Evolutionary conservation across 371 early-diverging fungal species (phyloP), one percentile per base, ranked within the genome.

Genomic region (Apophysomyces variabilis): DNA sequence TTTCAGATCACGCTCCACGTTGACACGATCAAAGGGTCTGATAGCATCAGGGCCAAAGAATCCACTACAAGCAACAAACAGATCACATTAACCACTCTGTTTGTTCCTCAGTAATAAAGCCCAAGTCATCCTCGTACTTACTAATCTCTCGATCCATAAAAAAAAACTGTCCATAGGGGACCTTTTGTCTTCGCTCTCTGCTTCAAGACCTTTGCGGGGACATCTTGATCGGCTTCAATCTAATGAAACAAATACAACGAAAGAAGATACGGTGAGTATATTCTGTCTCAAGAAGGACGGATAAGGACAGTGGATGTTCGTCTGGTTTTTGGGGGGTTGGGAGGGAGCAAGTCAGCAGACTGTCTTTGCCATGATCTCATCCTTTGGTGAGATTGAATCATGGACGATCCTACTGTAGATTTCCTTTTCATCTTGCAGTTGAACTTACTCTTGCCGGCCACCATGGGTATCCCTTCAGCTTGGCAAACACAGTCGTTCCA

Each of bases 391-490:
- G 16, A 21, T 50, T 50, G 21, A n/a, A 50, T 50, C 35, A 50
- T 50, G 35, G 54, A 26, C 32, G 54, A 50, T 50, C 54, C 16
- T 26, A 21, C 16, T 50, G 54, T 9, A n/a, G 35, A 41, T 66
- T 39, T 7, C 62, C 35, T 26, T 8, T 21, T 45, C 38, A 38
- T 44, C 18, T 62, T 44, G 37, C 9, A 18, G 39, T 13, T 26
- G 32, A 41, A 76, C 84, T 81, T 86, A 90, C 92, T 72, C 85
- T 83, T 56, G 88, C 88, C 13, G 92, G 92, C 92, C 92, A 92
- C 90, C 90, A 92, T 7, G 92, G 92, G 69, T 87, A 92, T 12
- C 90, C 90, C 72, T 89, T 89, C 45, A 92, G 69, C 64, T 89
- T 89, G 9, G 90, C 92, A 78, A 87, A 90, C 60, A 90, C 89